These are phyloP conservation scores for Torulaspora indica DNA, from an alignment of 805 yeast genomes.

Conservation along the genomic window DNA sequence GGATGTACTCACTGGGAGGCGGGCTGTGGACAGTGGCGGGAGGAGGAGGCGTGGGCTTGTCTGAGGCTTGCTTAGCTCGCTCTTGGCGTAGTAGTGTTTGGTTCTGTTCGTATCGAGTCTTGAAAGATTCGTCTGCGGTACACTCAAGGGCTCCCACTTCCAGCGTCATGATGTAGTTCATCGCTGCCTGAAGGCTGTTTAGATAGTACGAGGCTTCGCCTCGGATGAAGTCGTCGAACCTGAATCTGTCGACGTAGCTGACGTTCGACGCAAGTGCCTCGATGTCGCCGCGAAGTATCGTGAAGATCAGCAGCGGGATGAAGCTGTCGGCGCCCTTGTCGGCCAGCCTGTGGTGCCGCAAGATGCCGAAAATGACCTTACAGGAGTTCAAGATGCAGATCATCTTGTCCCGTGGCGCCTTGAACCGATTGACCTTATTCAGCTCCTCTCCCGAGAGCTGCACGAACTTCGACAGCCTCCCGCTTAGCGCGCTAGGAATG, in stretches of 20 bases:
- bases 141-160: constrained; percentile 56
- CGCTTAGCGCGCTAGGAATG: constrained; percentile 49
- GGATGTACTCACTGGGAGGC: constrained; percentile 20
- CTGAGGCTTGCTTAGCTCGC: constrained; percentile 26
- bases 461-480: constrained; percentile 50
- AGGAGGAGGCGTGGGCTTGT: background rate
- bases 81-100: constrained; percentile 37
- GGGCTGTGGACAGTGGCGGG: constrained; percentile 5
- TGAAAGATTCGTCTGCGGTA: constrained; percentile 52
- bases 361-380: constrained; percentile 83
- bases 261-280: constrained; percentile 68
- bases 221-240: constrained; percentile 65
- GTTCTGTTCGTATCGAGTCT: constrained; percentile 43
- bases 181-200: constrained; percentile 86
- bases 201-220: constrained; percentile 93
- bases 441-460: constrained; percentile 69
- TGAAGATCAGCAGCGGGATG: constrained; percentile 80
- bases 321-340: constrained; percentile 89
- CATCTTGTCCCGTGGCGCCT: constrained; percentile 92
- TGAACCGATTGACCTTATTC: constrained; percentile 68
- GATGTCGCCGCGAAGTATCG: constrained; percentile 66
- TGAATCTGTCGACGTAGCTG: constrained; percentile 77
- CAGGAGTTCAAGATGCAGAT: constrained; percentile 89
- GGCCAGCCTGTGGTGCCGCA: constrained; percentile 60
- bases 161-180: constrained; percentile 67